Conservation (phyloP, 345 rosid genomes). For the Corchorus olitorius region DNA sequence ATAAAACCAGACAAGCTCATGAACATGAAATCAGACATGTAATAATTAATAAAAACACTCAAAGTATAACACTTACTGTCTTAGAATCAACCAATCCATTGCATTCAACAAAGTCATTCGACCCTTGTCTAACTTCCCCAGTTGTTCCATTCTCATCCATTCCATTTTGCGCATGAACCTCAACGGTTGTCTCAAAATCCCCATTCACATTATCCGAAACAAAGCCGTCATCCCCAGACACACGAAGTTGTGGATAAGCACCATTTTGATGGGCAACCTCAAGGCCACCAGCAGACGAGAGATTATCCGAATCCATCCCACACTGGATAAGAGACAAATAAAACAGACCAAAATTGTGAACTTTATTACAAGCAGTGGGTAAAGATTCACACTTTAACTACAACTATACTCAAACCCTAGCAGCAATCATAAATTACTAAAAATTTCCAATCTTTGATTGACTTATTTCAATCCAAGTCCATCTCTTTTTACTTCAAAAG, state of each 20-base stretch:
- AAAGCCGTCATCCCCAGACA: conserved; percentile 36
- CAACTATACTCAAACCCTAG: conserved; percentile 6
- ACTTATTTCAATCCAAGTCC: not conserved
- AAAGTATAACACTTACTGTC: conserved; percentile 36
- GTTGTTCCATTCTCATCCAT: conserved; percentile 39
- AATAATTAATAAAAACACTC: not conserved
- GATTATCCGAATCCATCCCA: conserved; percentile 58
- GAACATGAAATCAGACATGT: conserved; percentile 8
- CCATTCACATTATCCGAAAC: conserved; percentile 32
- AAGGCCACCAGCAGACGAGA: conserved; percentile 40
- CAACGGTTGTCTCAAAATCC: conserved; percentile 24
- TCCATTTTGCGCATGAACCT: conserved; percentile 32
- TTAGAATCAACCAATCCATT: conserved; percentile 40
- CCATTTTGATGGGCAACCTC: conserved; percentile 61
- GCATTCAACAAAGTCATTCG: conserved; percentile 27
- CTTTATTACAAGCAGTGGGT: not conserved
- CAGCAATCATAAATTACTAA: not conserved
- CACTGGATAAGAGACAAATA: conserved; percentile 30
- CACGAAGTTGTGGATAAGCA: conserved; percentile 35
- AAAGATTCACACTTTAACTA: conserved; percentile 18
- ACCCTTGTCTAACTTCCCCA: conserved; percentile 30
- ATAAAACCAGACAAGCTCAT: conserved; percentile 8
- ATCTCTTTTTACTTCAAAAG: not conserved
- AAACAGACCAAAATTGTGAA: conserved; percentile 2
- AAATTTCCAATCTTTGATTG: not conserved